Base-by-base conservation (phyloP, 2,329 filamentous ascomycete species). In the Xylaria sp. region DNA sequence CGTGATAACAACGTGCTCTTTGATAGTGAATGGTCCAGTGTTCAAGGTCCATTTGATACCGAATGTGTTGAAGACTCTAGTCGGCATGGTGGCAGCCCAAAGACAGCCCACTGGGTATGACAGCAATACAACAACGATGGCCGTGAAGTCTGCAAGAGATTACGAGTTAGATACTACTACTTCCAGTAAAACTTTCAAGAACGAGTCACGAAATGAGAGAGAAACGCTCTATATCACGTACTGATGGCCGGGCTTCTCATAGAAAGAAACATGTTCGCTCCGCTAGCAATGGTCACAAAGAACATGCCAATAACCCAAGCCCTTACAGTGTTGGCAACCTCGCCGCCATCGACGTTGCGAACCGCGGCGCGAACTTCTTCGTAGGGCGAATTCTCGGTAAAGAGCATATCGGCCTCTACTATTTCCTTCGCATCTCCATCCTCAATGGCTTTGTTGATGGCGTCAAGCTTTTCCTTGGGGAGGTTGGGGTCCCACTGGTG, bases 241-340 rank as follows among this genome's bases (percentile, higher is more conserved):
- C 61, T 81, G 62, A 81, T 74, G 11, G 75, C 69, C 3, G 79
- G 78, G 59, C 73, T 77, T 48, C 79, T 69, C 77, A 81, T 78
- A 17, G 75, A 78, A 51, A 81, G 59, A 44, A 81, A 76, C 78
- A 80, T 79, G 71, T 80, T 81, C 40, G 79, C 65, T 1, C 80
- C 83, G 26, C 79, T 80, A 1, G 79, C 81, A 20, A 83, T 62
- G 0, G 82, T 81, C 15, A 83, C 81, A 66, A 83, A 84, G 17
- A 83, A 71, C 71, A 83, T 78, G 33, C 82, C 82, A 6, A 84
- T 70, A 9, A 83, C 68, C 83, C 83, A 84, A 63, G 82, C 82
- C 31, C 82, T 78, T 10, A 84, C 72, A 1, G 82, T 84, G 60
- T 81, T 81, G 23, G 80, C 79, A n/a, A 78, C 75, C 62, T 81